Evolutionary conservation across 2,329 filamentous ascomycete species (phyloP).

Genomic region (Trichophyton equinum): DNA sequence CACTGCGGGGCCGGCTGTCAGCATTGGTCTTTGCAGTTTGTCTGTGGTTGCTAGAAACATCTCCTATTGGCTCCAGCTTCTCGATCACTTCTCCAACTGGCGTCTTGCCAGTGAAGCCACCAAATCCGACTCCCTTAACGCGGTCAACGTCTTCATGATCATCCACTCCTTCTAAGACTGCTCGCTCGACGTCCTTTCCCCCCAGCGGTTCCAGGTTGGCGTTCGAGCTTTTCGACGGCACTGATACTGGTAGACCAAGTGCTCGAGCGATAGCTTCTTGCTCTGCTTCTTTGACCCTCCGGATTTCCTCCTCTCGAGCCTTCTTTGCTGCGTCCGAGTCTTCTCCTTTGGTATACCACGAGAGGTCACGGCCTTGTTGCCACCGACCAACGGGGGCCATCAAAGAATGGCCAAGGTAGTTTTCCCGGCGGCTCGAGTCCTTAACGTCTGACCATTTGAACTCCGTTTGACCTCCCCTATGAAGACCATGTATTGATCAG

Average conservation of each 20-base stretch:
- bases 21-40: constrained; percentile 2
- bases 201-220: constrained; percentile 51
- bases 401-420: constrained; percentile 76
- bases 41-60: constrained; percentile 12
- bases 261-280: constrained; percentile 79
- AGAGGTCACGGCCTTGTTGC: constrained; percentile 63
- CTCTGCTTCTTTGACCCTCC: constrained; percentile 76
- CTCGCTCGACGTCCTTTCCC: constrained; percentile 45
- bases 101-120: constrained; percentile 21
- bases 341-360: constrained; percentile 53
- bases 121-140: constrained; percentile 25
- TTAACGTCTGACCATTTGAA: constrained; percentile 97
- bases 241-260: constrained; percentile 62
- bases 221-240: constrained; percentile 48
- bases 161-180: constrained; percentile 33
- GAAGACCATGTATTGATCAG: constrained; percentile 9
- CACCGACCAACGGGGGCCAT: constrained; percentile 88
- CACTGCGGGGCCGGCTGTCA: not conserved
- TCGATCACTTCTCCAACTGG: constrained; percentile 14
- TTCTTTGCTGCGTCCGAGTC: constrained; percentile 35
- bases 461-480: constrained; percentile 69
- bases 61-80: constrained; percentile 18
- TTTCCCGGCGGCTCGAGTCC: constrained; percentile 75
- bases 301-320: constrained; percentile 63
- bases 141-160: constrained; percentile 17